Base-by-base conservation (phyloP, 768 basidiomycete genomes). In the Xerocomellus amylosporus region DNA sequence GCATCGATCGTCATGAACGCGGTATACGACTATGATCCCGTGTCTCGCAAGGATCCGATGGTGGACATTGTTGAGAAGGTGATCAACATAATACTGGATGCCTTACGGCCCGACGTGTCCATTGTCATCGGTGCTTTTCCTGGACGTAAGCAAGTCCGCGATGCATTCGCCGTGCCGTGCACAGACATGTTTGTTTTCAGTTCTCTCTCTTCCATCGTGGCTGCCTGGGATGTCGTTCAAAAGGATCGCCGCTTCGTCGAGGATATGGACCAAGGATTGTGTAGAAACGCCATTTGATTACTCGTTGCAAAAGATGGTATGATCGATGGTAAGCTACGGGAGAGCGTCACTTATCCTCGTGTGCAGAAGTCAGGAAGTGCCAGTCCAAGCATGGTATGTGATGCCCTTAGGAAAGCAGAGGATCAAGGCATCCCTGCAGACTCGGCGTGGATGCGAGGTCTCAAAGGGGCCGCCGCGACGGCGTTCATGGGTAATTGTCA, bases 1-100 rank as follows among this genome's bases (percentile, higher is more conserved):
- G 47, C 55, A n/a, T 58, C 59, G 4, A 19, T 61, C 8, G 26
- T 52, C 39, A 51, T 52, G 49, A 54, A 61, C 10, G 56, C 47
- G 8, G 50, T 54, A 12, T 61, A 54, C 19, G 55, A 58, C 6
- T 61, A 62, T 20, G 61, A 62, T n/a, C 55, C 59, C 13, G 31
- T 49, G 12, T 58, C 55, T 20, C 51, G 46, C 34, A 28, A 46
- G 8, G 59, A 61, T 28, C 37, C 31, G 28, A 50, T 61, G 41
- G 38, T 61, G 22, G 34, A 45, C 24, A 56, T 56, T 15, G 43
- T 58, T n/a, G 39, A 49, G 9, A 58, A 49, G 30, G 52, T 40
- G 33, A 28, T 51, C 52, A 38, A 45, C 9, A 37, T 61, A 34
- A 45, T 46, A 31, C 19, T 57, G 4, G 45, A 53, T 38, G 51